These are phyloP conservation scores for Elaphomyces granulatus DNA, from an alignment of 495 filamentous ascomycete genomes.

Conservation along the genomic window DNA sequence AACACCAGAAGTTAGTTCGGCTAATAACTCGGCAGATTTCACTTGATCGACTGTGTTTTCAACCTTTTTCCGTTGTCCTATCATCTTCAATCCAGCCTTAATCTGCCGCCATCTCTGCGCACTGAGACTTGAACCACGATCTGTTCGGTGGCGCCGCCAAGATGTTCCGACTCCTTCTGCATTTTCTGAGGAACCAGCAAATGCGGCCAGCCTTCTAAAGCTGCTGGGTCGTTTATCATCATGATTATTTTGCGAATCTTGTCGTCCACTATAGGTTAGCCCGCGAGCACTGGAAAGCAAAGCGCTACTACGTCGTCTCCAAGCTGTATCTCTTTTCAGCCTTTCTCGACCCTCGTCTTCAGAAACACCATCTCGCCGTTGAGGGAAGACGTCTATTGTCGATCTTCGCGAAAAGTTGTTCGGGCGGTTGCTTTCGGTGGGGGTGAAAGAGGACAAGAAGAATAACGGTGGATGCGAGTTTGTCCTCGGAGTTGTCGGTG, in stretches of 20 bases:
- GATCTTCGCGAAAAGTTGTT: slow-evolving; percentile 49
- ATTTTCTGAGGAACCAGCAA: slow-evolving; percentile 46
- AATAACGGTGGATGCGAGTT: slow-evolving; percentile 27
- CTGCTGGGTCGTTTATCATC: slow-evolving; percentile 54
- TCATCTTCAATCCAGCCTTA: slow-evolving; percentile 68
- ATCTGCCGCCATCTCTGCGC: slow-evolving; percentile 77
- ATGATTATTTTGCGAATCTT: slow-evolving; percentile 12
- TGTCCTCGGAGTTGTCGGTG: slow-evolving; percentile 46
- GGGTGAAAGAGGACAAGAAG: slow-evolving; percentile 32
- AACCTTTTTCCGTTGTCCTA: slow-evolving; percentile 63
- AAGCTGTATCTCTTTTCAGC: slow-evolving; percentile 42
- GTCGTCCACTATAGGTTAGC: slow-evolving; percentile 37
- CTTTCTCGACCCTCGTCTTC: slow-evolving; percentile 80
- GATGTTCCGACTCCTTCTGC: slow-evolving; percentile 33
- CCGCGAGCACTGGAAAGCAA: slow-evolving; percentile 43
- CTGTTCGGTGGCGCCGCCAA: slow-evolving; percentile 39
- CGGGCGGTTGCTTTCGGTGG: slow-evolving; percentile 32
- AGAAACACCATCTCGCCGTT: slow-evolving; percentile 60
- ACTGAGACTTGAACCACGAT: slow-evolving; percentile 59
- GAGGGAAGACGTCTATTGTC: slow-evolving; percentile 47
- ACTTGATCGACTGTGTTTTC: slow-evolving; percentile 78
- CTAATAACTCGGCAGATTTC: slow-evolving; percentile 93
- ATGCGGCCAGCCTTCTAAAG: slow-evolving; percentile 58
- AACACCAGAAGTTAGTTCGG: slow-evolving; percentile 80
- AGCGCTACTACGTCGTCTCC: slow-evolving; percentile 39